phyloP scores from a whole-genome alignment of 2,329 filamentous ascomycete species.

The Dendrostoma leiphaemia region DNA sequence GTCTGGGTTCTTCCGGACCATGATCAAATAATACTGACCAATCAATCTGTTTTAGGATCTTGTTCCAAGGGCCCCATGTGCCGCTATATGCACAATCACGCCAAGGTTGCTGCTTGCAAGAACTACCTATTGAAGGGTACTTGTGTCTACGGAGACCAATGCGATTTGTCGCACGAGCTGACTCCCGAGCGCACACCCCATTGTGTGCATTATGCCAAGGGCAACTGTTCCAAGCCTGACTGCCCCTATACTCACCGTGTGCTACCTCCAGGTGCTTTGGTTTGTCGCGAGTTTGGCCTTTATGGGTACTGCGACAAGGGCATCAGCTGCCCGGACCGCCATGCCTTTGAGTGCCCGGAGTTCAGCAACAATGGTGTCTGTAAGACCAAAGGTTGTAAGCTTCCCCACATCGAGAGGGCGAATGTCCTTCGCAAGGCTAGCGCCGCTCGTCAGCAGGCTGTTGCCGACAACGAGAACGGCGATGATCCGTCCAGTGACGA shows the following conservation, averaged over 20 bases:
- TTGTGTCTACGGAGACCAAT: conserved; percentile 74
- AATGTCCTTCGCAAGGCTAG: conserved; percentile 71
- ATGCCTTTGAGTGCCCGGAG: conserved; percentile 91
- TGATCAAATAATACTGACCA: conserved; percentile 9
- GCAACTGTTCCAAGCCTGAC: conserved; percentile 81
- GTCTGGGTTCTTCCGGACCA: neutral
- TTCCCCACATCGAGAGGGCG: conserved; percentile 85
- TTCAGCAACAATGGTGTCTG: conserved; percentile 90
- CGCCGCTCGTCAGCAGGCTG: conserved; percentile 38
- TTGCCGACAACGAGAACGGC: conserved; percentile 47
- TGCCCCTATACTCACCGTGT: conserved; percentile 87
- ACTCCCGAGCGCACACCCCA: conserved; percentile 80
- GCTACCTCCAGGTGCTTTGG: conserved; percentile 71
- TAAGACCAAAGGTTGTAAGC: conserved; percentile 75
- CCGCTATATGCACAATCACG: conserved; percentile 77
- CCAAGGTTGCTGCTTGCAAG: conserved; percentile 88
- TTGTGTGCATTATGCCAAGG: conserved; percentile 86
- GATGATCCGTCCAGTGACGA: conserved; percentile 79
- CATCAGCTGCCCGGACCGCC: conserved; percentile 71
- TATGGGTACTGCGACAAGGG: conserved; percentile 89
- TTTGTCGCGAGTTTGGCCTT: conserved; percentile 81
- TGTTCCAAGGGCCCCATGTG: conserved; percentile 81
- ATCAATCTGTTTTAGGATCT: conserved; percentile 58
- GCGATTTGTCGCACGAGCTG: conserved; percentile 87
- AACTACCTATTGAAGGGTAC: conserved; percentile 76